Evolutionary conservation across 2,329 filamentous ascomycete species (phyloP).

Genomic region (Trichophyton rubrum): DNA sequence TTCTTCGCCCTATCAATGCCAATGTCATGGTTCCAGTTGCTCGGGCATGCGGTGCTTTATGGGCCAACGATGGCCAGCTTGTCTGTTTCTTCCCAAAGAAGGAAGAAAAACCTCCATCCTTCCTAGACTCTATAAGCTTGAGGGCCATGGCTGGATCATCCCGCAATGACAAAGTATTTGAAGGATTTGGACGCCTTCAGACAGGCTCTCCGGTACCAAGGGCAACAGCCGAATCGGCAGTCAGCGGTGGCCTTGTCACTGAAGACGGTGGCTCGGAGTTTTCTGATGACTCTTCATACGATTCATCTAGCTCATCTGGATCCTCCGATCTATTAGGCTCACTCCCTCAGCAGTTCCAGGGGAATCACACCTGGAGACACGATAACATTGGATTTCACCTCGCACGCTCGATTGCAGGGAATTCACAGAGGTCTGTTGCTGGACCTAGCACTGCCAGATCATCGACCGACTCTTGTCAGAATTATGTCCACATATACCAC

Average conservation of each 20-base stretch:
- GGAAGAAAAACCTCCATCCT: constrained; percentile 37
- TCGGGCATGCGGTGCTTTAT: constrained; percentile 46
- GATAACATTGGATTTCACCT: constrained; percentile 45
- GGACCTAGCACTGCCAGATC: constrained; percentile 42
- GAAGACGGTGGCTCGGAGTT: constrained; percentile 35
- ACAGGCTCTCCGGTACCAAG: constrained; percentile 38
- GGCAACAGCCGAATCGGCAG: constrained; percentile 36
- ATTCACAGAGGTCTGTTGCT: constrained; percentile 41
- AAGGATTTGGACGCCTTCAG: constrained; percentile 50
- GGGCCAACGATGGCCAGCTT: constrained; percentile 45
- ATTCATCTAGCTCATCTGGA: constrained; percentile 43
- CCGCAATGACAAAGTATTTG: constrained; percentile 44
- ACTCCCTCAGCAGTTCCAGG: constrained; percentile 37
- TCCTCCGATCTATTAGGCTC: constrained; percentile 34
- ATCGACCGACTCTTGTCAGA: constrained; percentile 41
- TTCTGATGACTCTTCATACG: constrained; percentile 45
- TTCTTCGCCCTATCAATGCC: constrained; percentile 43
- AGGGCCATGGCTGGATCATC: constrained; percentile 38
- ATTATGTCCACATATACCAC: constrained; percentile 61
- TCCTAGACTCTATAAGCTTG: constrained; percentile 37
- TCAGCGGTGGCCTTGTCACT: constrained; percentile 25
- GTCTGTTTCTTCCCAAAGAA: constrained; percentile 47
- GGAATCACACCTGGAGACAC: constrained; percentile 42
- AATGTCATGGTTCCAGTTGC: constrained; percentile 53
- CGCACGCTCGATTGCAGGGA: constrained; percentile 32